phyloP scores from a whole-genome alignment of 148 eudicot genomes.

The Fagopyrum esculentum region DNA sequence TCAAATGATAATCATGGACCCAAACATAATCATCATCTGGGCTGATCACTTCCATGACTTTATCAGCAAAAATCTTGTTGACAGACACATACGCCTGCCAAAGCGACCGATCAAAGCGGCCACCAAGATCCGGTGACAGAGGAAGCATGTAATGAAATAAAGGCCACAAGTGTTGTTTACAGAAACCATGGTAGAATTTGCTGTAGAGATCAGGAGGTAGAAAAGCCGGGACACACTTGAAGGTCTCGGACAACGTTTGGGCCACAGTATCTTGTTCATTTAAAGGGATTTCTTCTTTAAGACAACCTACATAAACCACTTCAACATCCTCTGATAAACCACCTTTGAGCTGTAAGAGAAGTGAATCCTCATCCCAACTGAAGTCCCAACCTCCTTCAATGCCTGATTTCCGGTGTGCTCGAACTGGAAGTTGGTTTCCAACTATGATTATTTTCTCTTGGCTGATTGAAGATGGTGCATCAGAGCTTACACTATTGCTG shows the following conservation, averaged over 20 bases:
- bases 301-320: constrained; percentile 63
- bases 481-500: constrained; percentile 14
- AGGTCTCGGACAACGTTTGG: constrained; percentile 58
- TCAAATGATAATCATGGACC: constrained; percentile 20
- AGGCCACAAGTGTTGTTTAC: constrained; percentile 87
- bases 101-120: constrained; percentile 48
- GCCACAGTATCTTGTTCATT: constrained; percentile 70
- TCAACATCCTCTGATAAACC: constrained; percentile 74
- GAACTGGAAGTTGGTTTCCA: constrained; percentile 77
- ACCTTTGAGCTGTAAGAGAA: constrained; percentile 72
- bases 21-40: constrained; percentile 21
- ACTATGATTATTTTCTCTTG: constrained; percentile 60
- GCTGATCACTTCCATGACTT: constrained; percentile 22
- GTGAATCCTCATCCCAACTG: constrained; percentile 86
- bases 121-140: constrained; percentile 74
- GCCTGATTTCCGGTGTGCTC: constrained; percentile 39
- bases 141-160: constrained; percentile 93
- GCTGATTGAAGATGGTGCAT: constrained; percentile 18
- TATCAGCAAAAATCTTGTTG: constrained; percentile 22
- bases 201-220: constrained; percentile 62
- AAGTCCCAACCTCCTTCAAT: constrained; percentile 52
- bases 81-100: constrained; percentile 23
- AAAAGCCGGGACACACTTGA: constrained; percentile 80
- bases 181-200: constrained; percentile 78
- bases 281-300: constrained; percentile 55